These are phyloP conservation scores for Podospora pseudoanserina DNA, from an alignment of 495 filamentous ascomycete genomes.

Conservation along the genomic window DNA sequence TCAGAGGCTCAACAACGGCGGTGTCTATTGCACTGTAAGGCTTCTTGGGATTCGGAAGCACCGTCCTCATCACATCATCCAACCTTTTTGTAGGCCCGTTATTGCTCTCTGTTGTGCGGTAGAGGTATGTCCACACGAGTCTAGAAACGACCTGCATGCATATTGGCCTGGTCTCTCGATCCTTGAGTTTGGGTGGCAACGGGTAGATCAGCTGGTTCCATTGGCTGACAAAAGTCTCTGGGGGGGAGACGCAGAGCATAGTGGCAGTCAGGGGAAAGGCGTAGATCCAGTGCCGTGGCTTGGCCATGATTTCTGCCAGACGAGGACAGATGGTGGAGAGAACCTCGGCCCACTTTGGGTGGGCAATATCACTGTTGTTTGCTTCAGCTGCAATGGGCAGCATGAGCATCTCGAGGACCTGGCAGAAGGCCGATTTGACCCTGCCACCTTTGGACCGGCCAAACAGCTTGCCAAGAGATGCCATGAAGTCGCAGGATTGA, in stretches of 20 bases:
- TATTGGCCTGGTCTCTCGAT: slow-evolving; percentile 71
- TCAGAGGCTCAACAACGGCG: slow-evolving; percentile 77
- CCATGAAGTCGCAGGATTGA: slow-evolving; percentile 84
- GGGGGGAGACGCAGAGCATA: slow-evolving; percentile 79
- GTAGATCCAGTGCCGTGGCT: slow-evolving; percentile 84
- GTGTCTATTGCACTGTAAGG: slow-evolving; percentile 76
- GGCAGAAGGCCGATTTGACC: slow-evolving; percentile 91
- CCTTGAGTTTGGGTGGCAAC: slow-evolving; percentile 74
- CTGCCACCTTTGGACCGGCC: slow-evolving; percentile 76
- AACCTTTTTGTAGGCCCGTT: slow-evolving; percentile 70
- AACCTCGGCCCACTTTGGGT: slow-evolving; percentile 82
- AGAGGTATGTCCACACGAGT: slow-evolving; percentile 94
- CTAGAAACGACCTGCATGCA: slow-evolving; percentile 87
- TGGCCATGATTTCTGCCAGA: slow-evolving; percentile 75
- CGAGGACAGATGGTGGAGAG: slow-evolving; percentile 70
- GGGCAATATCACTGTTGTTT: slow-evolving; percentile 64
- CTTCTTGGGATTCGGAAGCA: slow-evolving; percentile 73
- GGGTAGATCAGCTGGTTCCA: slow-evolving; percentile 79
- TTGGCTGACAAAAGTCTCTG: slow-evolving; percentile 75
- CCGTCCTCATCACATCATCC: slow-evolving; percentile 78
- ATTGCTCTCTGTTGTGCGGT: slow-evolving; percentile 67
- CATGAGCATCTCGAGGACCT: slow-evolving; percentile 79
- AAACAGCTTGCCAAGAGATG: slow-evolving; percentile 75
- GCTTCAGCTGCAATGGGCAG: slow-evolving; percentile 83
- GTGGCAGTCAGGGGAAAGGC: slow-evolving; percentile 83